Base-by-base conservation (phyloP, 192 early-diverging fungal genomes). In the Umbelopsis isabellina region DNA sequence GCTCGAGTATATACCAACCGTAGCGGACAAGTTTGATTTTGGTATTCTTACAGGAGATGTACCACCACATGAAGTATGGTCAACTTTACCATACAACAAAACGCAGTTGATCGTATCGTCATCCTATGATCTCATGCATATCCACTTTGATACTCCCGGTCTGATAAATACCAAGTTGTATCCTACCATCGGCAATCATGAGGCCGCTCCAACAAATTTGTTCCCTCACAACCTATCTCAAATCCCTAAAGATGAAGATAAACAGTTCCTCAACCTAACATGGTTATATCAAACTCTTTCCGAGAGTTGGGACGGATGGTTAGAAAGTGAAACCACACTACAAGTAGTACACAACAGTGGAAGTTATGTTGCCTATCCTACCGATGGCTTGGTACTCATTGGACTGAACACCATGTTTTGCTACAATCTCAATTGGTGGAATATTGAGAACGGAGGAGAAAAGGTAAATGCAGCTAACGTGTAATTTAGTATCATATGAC, bases 401-500 rank as follows among this genome's bases (percentile, higher is more conserved):
- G 81, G 80, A 9, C 33, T 88, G 7, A 88, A 88, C 55, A 88
- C 82, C 48, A 88, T 87, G 67, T 88, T 85, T 49, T 88, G 86
- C 27, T 88, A 88, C 64, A 82, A 75, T 23, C 18, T 83, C 12
- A 87, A 88, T 77, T 85, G 80, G 69, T 87, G 84, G 79, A 72
- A 85, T 11, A 81, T 84, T 71, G 76, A 73, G 20, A 46, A 76
- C 18, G 73, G 73, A 20, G 74, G 72, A 5, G 71, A 81, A 30
- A 77, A 76, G 68, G 73, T 75, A 46, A 69, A 2, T 44, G 16
- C 9, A n/a, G 15, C 9, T n/a, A 1, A 46, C 27, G 18, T 66
- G 72, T 1, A 4, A 41, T 41, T 41, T 1, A 10, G 37, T 41
- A 41, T 41, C 7, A 1, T 41, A 4, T 6, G 37, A 41, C 37